Evolutionary conservation across 192 early-diverging fungal genomes (phyloP).

Genomic region (Phycomyces nitens): DNA sequence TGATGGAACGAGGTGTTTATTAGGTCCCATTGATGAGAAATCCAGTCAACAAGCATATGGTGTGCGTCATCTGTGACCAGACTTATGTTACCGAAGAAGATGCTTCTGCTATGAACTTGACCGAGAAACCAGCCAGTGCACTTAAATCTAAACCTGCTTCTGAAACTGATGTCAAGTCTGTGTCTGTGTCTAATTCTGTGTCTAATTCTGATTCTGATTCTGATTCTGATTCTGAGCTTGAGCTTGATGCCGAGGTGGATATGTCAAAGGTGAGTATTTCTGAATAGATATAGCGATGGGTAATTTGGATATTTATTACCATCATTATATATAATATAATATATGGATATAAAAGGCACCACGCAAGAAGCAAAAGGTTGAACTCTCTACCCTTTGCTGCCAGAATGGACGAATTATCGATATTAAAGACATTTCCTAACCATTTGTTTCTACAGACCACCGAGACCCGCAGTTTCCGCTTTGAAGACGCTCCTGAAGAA

Average conservation of each 20-base stretch:
- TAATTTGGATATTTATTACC: too few species aligned
- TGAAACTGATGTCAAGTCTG: too few species aligned
- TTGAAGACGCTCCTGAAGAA: background rate
- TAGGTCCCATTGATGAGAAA: conserved; percentile 34
- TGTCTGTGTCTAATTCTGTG: too few species aligned
- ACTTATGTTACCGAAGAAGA: conserved; percentile 14
- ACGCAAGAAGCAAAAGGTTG: background rate
- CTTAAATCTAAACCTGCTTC: background rate
- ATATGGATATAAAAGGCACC: background rate
- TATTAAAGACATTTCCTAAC: background rate
- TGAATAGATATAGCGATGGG: too few species aligned
- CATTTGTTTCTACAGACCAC: background rate
- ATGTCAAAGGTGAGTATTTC: too few species aligned
- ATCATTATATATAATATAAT: too few species aligned
- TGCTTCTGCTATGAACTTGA: background rate
- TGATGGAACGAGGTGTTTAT: background rate
- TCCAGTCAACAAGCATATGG: conserved; percentile 19
- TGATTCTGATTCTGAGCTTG: too few species aligned
- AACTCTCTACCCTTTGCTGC: background rate
- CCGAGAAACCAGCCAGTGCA: background rate
- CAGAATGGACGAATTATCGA: background rate
- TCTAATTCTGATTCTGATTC: too few species aligned
- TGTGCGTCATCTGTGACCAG: conserved; percentile 36
- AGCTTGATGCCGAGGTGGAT: too few species aligned
- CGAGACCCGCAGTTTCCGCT: background rate